Evolutionary conservation across 345 rosid species (phyloP).

Genomic region (Leavenworthia alabamica): DNA sequence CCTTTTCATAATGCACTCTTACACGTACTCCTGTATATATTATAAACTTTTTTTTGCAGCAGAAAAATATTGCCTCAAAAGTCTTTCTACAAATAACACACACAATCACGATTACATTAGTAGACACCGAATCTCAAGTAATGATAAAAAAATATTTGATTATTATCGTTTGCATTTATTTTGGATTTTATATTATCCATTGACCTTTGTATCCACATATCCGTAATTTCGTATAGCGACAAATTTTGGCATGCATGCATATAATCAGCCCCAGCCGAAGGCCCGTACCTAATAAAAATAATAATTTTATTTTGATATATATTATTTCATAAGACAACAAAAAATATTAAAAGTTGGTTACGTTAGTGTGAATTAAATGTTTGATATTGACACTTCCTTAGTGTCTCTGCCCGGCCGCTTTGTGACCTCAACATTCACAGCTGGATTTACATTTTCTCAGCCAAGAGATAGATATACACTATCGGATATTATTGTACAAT

Average conservation of each 20-base stretch:
- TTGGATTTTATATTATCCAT: background rate
- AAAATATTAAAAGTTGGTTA: background rate
- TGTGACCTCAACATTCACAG: conserved; percentile 26
- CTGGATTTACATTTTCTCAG: conserved; percentile 11
- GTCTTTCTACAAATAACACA: background rate
- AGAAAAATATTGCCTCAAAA: background rate
- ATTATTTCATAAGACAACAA: background rate
- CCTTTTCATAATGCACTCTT: conserved; percentile 31
- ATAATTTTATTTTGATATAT: background rate
- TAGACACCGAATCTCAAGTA: background rate
- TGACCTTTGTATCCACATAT: background rate
- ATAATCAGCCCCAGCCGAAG: conserved; percentile 13
- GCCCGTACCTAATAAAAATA: conserved; percentile 19
- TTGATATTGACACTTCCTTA: conserved; percentile 32
- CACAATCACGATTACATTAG: background rate
- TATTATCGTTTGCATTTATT: background rate
- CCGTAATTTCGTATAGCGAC: background rate
- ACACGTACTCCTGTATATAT: conserved; percentile 16
- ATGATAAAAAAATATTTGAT: no score
- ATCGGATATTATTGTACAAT: background rate
- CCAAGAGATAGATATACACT: background rate
- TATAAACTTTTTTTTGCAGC: background rate
- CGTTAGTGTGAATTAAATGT: conserved; percentile 23
- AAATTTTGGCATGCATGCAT: no score
- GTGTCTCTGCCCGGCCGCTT: conserved; percentile 29